phyloP scores from a whole-genome alignment of 2,329 filamentous ascomycete genomes.

The Penicillium freii region DNA sequence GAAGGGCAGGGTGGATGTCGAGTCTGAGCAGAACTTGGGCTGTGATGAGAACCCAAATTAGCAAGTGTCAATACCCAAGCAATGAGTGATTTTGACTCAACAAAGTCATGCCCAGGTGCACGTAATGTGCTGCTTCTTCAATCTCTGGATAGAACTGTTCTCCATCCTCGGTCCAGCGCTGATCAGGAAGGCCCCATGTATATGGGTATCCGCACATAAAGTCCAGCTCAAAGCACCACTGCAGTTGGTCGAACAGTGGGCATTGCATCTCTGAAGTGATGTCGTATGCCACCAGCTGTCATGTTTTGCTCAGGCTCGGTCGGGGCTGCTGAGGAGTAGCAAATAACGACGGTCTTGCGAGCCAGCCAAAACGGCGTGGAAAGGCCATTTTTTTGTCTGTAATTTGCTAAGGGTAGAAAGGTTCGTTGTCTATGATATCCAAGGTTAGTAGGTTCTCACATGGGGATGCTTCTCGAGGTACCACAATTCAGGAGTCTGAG shows the following conservation, averaged over 20 bases:
- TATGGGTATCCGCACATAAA: not conserved
- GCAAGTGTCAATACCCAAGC: not conserved
- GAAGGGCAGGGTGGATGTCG: not conserved
- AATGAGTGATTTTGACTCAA: too few relatives aligned
- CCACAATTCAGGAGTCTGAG: not conserved
- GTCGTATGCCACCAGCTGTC: not conserved
- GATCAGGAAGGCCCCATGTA: not conserved
- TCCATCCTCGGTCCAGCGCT: not conserved
- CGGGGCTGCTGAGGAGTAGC: not conserved
- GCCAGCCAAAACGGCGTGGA: not conserved
- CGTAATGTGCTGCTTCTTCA: not conserved
- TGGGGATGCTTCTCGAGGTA: not conserved
- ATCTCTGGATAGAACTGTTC: not conserved
- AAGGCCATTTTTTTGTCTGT: not conserved
- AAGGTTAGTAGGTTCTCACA: not conserved
- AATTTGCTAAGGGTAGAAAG: too few relatives aligned
- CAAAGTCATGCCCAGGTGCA: too few relatives aligned
- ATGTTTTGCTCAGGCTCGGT: not conserved
- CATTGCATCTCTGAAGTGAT: not conserved
- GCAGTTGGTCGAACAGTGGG: not conserved
- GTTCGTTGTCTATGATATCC: not conserved
- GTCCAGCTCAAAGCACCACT: not conserved
- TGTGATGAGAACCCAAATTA: not conserved
- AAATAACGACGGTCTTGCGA: not conserved
- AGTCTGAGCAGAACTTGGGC: not conserved